Conservation (phyloP, 352 stramenopile genomes). For the Phytophthora hibernalis region DNA sequence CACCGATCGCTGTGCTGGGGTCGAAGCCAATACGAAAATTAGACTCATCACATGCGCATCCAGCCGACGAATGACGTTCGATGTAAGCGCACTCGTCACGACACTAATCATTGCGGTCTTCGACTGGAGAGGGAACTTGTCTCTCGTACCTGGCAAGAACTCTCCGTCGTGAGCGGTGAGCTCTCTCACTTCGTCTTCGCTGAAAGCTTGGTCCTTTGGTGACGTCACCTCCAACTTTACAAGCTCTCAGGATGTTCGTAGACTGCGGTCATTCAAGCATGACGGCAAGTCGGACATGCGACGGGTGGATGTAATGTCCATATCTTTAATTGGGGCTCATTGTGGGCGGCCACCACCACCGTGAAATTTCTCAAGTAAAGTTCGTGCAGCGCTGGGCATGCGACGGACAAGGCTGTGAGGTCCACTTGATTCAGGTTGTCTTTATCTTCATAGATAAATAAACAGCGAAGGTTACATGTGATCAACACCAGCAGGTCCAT, state of each 20-base stretch:
- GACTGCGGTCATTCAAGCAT: not conserved
- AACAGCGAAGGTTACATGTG: not conserved
- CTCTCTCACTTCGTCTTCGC: not conserved
- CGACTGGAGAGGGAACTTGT: not conserved
- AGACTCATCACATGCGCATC: constrained; percentile 2
- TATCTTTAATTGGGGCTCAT: constrained; percentile 6
- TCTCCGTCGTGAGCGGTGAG: not conserved
- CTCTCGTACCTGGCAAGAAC: not conserved
- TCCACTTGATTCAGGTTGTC: not conserved
- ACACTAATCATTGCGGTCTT: not conserved
- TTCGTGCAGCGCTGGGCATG: not conserved
- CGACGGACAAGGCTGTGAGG: not conserved
- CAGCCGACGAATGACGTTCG: not conserved
- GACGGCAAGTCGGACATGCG: not conserved
- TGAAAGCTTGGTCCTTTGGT: not conserved
- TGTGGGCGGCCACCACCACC: not conserved
- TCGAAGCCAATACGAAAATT: constrained; percentile 3
- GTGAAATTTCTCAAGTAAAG: not conserved
- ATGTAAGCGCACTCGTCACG: not conserved
- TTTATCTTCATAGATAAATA: not conserved
- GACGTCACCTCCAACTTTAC: not conserved
- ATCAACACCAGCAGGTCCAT: constrained; percentile 1
- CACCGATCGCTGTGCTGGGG: not conserved
- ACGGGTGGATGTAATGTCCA: not conserved
- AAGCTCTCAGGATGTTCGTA: constrained; percentile 2